phyloP scores from a whole-genome alignment of 805 yeast genomes.

The Kuraishia piskuri region DNA sequence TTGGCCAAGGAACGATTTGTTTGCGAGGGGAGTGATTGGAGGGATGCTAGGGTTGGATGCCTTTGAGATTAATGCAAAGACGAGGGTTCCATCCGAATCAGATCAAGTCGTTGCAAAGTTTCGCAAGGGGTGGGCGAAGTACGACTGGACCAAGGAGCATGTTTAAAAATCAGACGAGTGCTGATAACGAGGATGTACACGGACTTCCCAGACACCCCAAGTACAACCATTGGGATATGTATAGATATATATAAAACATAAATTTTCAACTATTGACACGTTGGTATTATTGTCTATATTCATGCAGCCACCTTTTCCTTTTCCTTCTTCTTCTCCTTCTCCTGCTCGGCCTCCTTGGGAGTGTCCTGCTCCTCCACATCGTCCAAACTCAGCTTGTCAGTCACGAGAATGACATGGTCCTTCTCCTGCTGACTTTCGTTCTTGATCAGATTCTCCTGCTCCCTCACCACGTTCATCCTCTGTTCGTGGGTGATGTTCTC shows the following conservation, averaged over 20 bases:
- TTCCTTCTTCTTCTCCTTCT: neutral
- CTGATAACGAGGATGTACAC: neutral
- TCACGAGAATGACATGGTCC: conserved; percentile 46
- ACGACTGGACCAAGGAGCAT: conserved; percentile 9
- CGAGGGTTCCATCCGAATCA: conserved; percentile 12
- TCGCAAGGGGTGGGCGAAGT: conserved; percentile 7
- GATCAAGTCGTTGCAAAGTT: conserved; percentile 10
- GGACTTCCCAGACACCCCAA: too few species aligned
- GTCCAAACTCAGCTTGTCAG: conserved; percentile 55
- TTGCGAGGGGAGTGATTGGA: conserved; percentile 37
- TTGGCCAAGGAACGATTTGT: conserved; percentile 40
- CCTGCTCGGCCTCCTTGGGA: conserved; percentile 1
- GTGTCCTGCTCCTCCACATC: conserved; percentile 24
- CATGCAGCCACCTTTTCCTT: neutral
- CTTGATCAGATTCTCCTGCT: conserved; percentile 75
- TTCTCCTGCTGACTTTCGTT: conserved; percentile 86
- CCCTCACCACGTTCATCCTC: conserved; percentile 63
- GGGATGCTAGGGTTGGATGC: conserved; percentile 32
- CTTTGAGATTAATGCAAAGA: conserved; percentile 23
- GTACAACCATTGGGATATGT: neutral
- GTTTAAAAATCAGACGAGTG: neutral
- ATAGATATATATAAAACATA: neutral
- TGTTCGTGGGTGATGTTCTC: conserved; percentile 59
- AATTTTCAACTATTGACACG: neutral
- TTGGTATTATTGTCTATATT: too few species aligned